These are phyloP conservation scores for Phaeotremella fagi DNA, from an alignment of 768 basidiomycete genomes.

Conservation along the genomic window DNA sequence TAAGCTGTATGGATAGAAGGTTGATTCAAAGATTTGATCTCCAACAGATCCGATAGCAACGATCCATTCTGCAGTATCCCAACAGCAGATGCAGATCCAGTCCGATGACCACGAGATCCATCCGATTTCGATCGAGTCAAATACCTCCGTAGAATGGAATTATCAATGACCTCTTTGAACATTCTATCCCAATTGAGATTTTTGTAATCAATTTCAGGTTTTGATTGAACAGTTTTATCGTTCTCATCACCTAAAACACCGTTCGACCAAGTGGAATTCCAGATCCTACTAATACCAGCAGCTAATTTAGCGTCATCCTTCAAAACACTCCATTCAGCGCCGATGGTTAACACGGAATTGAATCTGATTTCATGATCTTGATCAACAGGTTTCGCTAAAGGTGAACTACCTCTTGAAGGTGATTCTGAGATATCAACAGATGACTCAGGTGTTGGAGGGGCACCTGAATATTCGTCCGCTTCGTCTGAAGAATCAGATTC, in stretches of 20 bases:
- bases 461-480: constrained; percentile 21
- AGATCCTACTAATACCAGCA: not conserved
- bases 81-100: not conserved
- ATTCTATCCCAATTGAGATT: not conserved
- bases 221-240: not conserved
- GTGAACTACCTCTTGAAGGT: not conserved
- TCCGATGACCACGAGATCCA: not conserved
- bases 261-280: not conserved
- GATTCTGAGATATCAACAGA: constrained; percentile 3
- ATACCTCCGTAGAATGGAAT: not conserved
- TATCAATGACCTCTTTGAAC: not conserved
- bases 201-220: not conserved
- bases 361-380: constrained; percentile 13
- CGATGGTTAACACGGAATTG: constrained; percentile 8
- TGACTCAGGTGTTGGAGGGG: constrained; percentile 29
- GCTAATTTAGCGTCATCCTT: not conserved
- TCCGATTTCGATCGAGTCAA: not conserved
- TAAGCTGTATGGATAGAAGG: constrained; percentile 30
- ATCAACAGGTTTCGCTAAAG: not conserved
- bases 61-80: too few species aligned
- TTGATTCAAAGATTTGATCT: not conserved
- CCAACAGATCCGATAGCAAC: not conserved
- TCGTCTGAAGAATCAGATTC: constrained; percentile 20
- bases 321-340: constrained; percentile 18
- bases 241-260: not conserved